Percentiles rank a stretch among this genome's conserved stretches.
These are phyloP conservation scores for Raphanus raphanistrum DNA, from an alignment of 345 rosid species.

Conservation along the genomic window DNA sequence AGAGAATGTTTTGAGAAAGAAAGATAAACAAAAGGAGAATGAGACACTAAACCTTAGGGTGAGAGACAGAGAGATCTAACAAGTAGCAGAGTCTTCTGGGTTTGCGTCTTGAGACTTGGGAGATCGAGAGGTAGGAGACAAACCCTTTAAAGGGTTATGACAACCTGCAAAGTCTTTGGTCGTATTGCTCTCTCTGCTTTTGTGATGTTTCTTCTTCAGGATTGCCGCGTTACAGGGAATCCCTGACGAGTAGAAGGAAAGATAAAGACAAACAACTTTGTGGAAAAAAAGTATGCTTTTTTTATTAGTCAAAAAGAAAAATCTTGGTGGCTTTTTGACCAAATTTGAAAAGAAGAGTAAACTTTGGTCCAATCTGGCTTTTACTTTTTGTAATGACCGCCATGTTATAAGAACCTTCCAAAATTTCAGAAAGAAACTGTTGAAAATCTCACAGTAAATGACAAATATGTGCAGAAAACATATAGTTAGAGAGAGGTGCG, in stretches of 20 bases:
- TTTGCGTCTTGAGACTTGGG: slow-evolving; percentile 1
- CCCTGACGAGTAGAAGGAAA: slow-evolving; percentile 25
- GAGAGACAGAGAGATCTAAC: neutral
- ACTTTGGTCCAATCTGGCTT: slow-evolving; percentile 29
- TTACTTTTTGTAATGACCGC: slow-evolving; percentile 1
- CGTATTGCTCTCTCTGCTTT: neutral
- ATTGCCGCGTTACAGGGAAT: slow-evolving; percentile 41
- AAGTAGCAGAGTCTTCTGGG: neutral
- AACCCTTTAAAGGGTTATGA: neutral
- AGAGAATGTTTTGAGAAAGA: neutral
- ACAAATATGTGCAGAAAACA: slow-evolving; percentile 9
- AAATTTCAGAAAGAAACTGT: neutral
- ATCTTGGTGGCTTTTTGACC: slow-evolving; percentile 33
- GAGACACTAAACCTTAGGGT: neutral
- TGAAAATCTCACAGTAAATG: neutral
- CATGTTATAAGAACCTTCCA: slow-evolving; percentile 2
- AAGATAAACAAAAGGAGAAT: neutral
- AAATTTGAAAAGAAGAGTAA: slow-evolving; percentile 1
- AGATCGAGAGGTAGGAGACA: slow-evolving; percentile 1
- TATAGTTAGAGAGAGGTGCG: slow-evolving; percentile 8
- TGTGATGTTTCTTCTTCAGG: slow-evolving; percentile 12
- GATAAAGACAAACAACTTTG: slow-evolving; percentile 21
- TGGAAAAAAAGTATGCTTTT: slow-evolving; percentile 18
- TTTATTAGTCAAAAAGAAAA: slow-evolving; percentile 26
- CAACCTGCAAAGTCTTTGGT: slow-evolving; percentile 17